These are phyloP conservation scores for Pisolithus marmoratus DNA, from an alignment of 768 basidiomycete genomes.

Conservation along the genomic window DNA sequence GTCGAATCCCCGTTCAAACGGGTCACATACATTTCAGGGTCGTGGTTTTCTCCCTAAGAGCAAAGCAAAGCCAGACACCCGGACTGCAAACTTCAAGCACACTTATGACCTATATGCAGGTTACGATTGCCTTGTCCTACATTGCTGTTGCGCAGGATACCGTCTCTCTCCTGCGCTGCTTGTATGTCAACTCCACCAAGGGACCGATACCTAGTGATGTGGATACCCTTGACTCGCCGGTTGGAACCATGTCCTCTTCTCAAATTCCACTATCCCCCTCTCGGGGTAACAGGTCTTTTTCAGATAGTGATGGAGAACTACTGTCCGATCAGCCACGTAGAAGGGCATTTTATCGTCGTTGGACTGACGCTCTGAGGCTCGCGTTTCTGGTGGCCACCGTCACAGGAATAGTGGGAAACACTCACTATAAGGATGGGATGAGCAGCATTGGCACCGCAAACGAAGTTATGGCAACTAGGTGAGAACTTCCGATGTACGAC, in stretches of 20 bases:
- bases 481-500: background rate
- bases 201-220: conserved; percentile 22
- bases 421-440: conserved; percentile 13
- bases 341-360: conserved; percentile 28
- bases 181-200: conserved; percentile 35
- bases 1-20: background rate
- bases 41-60: conserved; percentile 16
- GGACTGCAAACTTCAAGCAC: conserved; percentile 6
- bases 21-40: conserved; percentile 7
- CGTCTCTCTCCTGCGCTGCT: conserved; percentile 31
- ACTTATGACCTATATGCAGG: conserved; percentile 16
- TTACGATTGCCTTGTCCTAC: conserved; percentile 17
- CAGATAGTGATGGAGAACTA: conserved; percentile 1
- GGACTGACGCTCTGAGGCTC: conserved; percentile 18
- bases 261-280: conserved; percentile 9
- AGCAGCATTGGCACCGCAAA: conserved; percentile 12
- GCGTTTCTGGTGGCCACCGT: conserved; percentile 28
- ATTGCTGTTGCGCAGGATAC: conserved; percentile 32
- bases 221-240: conserved; percentile 16
- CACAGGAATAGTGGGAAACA: conserved; percentile 27
- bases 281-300: conserved; percentile 1
- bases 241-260: conserved; percentile 12
- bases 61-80: conserved; percentile 13
- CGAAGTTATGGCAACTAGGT: conserved; percentile 15
- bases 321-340: conserved; percentile 24